Evolutionary conservation across 2,329 filamentous ascomycete species (phyloP).

Genomic region (Aureobasidium leucospermi): DNA sequence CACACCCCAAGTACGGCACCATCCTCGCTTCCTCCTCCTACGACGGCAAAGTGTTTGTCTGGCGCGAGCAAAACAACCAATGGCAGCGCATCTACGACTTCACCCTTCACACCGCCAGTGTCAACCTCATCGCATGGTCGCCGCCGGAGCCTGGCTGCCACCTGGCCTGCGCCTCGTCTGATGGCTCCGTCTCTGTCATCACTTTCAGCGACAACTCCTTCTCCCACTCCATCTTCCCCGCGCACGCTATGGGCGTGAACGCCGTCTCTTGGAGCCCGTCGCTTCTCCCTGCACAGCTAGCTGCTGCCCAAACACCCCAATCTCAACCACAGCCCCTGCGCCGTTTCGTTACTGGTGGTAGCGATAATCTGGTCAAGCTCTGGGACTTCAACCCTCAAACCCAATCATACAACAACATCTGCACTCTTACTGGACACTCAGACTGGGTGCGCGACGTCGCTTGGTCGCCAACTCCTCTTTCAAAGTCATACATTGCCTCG

Average conservation of each 20-base stretch:
- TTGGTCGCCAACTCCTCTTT: conserved; percentile 90
- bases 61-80: conserved; percentile 66
- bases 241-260: conserved; percentile 91
- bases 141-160: conserved; percentile 93
- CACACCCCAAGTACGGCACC: conserved; percentile 96
- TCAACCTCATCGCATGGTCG: conserved; percentile 97
- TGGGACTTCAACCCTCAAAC: conserved; percentile 66
- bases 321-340: conserved; percentile 49
- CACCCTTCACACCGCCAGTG: conserved; percentile 85
- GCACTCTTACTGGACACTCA: conserved; percentile 69
- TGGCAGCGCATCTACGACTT: conserved; percentile 85
- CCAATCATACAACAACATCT: conserved; percentile 33
- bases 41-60: conserved; percentile 97
- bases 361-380: conserved; percentile 87
- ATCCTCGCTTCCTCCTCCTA: conserved; percentile 94
- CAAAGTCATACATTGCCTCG: conserved; percentile 93
- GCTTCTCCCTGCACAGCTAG: conserved; percentile 73
- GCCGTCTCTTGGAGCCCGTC: conserved; percentile 92
- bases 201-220: conserved; percentile 96
- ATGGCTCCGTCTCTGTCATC: conserved; percentile 87
- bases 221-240: conserved; percentile 81
- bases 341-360: conserved; percentile 89
- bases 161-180: conserved; percentile 86
- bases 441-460: conserved; percentile 98
- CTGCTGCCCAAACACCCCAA: conserved; percentile 53